Conservation (phyloP, 2,329 filamentous ascomycete species). For the Colletotrichum cuscutae region DNA sequence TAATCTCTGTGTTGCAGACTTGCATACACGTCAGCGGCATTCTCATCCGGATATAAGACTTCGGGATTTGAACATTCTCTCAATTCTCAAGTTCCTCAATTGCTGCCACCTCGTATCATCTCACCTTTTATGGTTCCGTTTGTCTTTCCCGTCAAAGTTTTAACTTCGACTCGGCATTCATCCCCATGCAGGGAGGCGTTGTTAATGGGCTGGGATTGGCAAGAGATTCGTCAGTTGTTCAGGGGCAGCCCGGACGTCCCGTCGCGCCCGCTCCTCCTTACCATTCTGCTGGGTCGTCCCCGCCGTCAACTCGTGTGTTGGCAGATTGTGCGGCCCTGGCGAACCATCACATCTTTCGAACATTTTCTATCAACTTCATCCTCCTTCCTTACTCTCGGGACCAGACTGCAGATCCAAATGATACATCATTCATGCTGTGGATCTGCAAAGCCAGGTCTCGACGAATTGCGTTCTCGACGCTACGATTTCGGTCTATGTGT, state of each 20-base stretch:
- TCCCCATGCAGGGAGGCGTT: neutral
- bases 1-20: neutral
- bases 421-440: neutral
- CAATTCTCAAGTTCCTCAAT: neutral
- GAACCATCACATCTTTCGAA: neutral
- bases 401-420: neutral
- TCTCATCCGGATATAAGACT: neutral
- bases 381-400: neutral
- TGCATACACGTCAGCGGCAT: neutral
- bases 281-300: slow-evolving; percentile 19
- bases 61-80: neutral
- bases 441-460: neutral
- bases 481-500: neutral
- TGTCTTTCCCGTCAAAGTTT: neutral
- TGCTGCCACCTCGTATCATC: neutral
- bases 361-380: neutral
- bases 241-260: slow-evolving; percentile 8
- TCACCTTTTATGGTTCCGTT: neutral
- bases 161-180: neutral
- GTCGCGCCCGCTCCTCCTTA: slow-evolving; percentile 21
- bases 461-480: neutral
- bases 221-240: neutral
- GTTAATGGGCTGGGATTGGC: neutral
- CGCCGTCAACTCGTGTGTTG: neutral
- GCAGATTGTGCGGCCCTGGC: neutral